Percentiles rank a stretch among this genome's conserved stretches.
Evolutionary conservation across 495 filamentous ascomycete genomes (phyloP).

Genomic region (Hypoxylon perforatum): DNA sequence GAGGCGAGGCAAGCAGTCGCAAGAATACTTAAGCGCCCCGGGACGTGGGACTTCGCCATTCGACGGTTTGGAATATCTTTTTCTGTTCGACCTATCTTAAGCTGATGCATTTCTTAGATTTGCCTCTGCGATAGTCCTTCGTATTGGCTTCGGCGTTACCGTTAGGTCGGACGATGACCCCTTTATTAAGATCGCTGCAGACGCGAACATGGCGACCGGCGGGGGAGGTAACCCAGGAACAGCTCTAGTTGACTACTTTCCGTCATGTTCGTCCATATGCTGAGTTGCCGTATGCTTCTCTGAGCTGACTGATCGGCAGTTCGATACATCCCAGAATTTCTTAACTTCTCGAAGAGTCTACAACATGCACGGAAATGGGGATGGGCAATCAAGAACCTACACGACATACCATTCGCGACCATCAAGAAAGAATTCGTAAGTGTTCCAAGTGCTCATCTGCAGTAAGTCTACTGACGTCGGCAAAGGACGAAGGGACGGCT

Average conservation of each 20-base stretch:
- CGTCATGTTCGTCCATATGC: constrained; percentile 23
- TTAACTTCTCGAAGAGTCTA: constrained; percentile 55
- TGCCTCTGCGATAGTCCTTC: constrained; percentile 51
- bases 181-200: constrained; percentile 57
- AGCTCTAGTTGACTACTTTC: constrained; percentile 59
- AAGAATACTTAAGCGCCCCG: constrained; percentile 32
- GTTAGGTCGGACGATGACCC: constrained; percentile 54
- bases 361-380: constrained; percentile 52
- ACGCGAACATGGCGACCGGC: constrained; percentile 54
- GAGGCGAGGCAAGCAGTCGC: constrained; percentile 46
- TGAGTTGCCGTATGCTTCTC: constrained; percentile 29
- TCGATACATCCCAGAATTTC: constrained; percentile 53
- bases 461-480: constrained; percentile 9
- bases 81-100: no score
- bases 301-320: constrained; percentile 31
- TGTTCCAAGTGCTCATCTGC: background rate
- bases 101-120: constrained; percentile 36
- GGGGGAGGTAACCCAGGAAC: constrained; percentile 57
- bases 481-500: constrained; percentile 34
- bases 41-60: constrained; percentile 31
- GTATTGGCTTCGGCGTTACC: constrained; percentile 59
- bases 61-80: constrained; percentile 18
- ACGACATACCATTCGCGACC: constrained; percentile 46
- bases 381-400: constrained; percentile 49
- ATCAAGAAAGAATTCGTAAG: constrained; percentile 42